Percentiles rank a stretch among this genome's conserved stretches.
These are phyloP conservation scores for Orbilia ellipsospora DNA, from an alignment of 2,329 filamentous ascomycete species.

Conservation along the genomic window DNA sequence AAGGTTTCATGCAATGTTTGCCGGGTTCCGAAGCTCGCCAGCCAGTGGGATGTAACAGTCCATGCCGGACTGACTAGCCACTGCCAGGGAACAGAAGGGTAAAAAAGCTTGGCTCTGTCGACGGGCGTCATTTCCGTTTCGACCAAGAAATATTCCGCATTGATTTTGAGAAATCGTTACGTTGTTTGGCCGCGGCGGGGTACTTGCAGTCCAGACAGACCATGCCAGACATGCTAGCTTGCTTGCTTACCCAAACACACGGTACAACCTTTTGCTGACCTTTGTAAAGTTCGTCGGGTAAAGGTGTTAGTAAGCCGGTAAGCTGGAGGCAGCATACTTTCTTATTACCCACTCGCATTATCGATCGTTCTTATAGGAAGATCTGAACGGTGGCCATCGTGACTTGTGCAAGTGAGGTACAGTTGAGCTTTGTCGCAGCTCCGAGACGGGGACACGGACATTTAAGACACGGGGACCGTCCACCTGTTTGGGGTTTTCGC, in stretches of 20 bases:
- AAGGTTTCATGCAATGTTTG: slow-evolving; percentile 31
- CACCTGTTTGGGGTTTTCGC: slow-evolving; percentile 10
- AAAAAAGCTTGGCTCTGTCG: slow-evolving; percentile 23
- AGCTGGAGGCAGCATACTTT: background rate
- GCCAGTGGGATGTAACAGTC: background rate
- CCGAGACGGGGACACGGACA: background rate
- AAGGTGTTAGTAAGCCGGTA: slow-evolving; percentile 10
- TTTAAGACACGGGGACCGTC: slow-evolving; percentile 20
- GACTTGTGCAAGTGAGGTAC: background rate
- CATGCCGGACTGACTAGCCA: background rate
- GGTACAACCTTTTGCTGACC: background rate
- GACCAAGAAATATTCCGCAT: background rate
- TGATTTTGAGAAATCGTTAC: slow-evolving; percentile 17
- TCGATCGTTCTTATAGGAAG: background rate
- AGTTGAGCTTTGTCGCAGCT: no score
- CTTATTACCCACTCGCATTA: background rate
- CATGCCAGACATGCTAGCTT: background rate
- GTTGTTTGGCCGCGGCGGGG: slow-evolving; percentile 41
- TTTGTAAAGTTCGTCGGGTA: background rate
- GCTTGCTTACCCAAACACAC: slow-evolving; percentile 12
- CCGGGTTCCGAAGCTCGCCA: slow-evolving; percentile 42
- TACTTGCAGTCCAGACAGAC: background rate
- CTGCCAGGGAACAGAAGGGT: background rate
- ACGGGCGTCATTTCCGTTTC: slow-evolving; percentile 14
- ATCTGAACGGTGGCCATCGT: background rate